Evolutionary conservation across 441 rosid species (phyloP).

Genomic region (Syzygium syzygioides): DNA sequence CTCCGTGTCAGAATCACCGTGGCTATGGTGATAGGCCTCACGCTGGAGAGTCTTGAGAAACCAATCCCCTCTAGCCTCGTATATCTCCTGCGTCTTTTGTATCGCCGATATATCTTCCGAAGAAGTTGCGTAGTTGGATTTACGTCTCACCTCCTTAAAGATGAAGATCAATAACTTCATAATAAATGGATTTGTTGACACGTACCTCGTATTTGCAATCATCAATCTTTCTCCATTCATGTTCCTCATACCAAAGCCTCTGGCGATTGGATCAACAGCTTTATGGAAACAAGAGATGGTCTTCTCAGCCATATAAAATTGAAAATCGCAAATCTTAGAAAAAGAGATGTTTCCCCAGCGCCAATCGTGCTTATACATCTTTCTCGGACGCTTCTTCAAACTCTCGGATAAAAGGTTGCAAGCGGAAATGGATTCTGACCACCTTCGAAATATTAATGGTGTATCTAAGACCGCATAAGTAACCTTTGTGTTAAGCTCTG

Average conservation of each 20-base stretch:
- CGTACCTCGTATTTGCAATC: not conserved
- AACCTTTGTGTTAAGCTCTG: rapidly evolving
- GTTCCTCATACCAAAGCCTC: rapidly evolving
- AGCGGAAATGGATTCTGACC: not conserved
- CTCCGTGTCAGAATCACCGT: not conserved
- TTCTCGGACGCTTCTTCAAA: not conserved
- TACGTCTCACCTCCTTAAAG: not conserved
- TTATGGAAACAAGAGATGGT: not conserved
- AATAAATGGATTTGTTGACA: not conserved
- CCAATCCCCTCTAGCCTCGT: not conserved
- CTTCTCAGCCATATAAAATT: rapidly evolving
- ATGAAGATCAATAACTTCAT: not conserved
- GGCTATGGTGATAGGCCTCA: not conserved
- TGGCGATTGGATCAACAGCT: rapidly evolving
- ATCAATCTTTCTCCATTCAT: no score
- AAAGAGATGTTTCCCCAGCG: rapidly evolving
- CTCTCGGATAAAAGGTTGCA: not conserved
- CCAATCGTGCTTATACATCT: rapidly evolving
- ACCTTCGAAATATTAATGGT: not conserved
- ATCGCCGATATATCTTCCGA: no score
- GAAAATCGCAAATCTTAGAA: rapidly evolving
- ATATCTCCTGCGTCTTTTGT: no score
- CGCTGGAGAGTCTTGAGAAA: rapidly evolving
- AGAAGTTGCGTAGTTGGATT: not conserved
- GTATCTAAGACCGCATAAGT: rapidly evolving